A percentile compares a stretch with the other conserved stretches of the same genome.
phyloP scores from a whole-genome alignment of 208 protist genomes.

The Acanthamoeba divionensis region DNA sequence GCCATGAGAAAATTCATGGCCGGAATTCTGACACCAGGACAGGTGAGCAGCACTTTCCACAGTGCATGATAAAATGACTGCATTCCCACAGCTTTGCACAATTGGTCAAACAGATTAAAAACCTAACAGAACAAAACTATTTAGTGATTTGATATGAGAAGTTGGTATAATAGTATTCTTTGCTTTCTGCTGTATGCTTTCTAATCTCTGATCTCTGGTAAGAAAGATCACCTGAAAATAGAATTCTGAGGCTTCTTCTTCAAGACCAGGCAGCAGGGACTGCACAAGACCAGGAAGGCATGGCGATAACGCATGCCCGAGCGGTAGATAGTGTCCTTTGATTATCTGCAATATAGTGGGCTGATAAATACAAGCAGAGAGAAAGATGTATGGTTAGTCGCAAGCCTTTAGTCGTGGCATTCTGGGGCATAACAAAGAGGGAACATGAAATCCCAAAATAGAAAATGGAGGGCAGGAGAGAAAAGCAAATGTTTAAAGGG shows the following conservation, averaged over 20 bases:
- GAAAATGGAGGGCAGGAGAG: neutral
- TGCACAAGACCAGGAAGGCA: conserved; percentile 66
- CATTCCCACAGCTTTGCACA: conserved; percentile 13
- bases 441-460: neutral
- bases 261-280: conserved; percentile 65
- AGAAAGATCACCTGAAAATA: conserved; percentile 19
- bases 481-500: conserved; percentile 42
- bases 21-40: conserved; percentile 47
- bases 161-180: neutral
- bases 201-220: too few relatives aligned
- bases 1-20: conserved; percentile 61
- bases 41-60: conserved; percentile 60
- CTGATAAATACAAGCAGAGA: neutral
- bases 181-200: neutral
- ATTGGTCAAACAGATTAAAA: conserved; percentile 32
- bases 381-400: neutral
- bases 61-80: conserved; percentile 57
- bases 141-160: conserved; percentile 15
- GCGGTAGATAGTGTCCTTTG: conserved; percentile 63
- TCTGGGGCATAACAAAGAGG: neutral
- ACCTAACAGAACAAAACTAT: neutral
- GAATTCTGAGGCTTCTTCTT: conserved; percentile 66
- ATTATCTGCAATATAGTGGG: conserved; percentile 60
- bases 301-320: conserved; percentile 46
- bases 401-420: neutral